Percentiles rank a stretch among this genome's conserved stretches.
Conservation (phyloP, 78 protist species). For the Dictyostelium intermedium region DNA sequence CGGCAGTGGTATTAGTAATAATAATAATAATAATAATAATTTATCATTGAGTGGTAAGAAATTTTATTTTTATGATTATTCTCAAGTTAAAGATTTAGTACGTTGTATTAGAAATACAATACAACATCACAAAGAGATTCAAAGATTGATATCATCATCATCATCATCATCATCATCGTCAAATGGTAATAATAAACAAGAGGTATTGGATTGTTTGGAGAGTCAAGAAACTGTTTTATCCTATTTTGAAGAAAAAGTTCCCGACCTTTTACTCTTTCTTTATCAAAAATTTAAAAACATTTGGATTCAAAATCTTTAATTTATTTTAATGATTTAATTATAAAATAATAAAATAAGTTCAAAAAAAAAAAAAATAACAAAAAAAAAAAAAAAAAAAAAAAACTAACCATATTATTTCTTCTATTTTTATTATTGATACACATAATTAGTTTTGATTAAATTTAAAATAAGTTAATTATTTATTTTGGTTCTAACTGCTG, state of each 20-base stretch:
- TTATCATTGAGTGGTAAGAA: not conserved
- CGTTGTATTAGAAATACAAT: conserved; percentile 33
- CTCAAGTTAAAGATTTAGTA: conserved; percentile 21
- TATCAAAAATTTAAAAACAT: conserved; percentile 27
- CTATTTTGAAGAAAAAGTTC: conserved; percentile 26
- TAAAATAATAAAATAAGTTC: not conserved
- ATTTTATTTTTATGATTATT: conserved; percentile 11
- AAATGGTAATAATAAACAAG: not conserved
- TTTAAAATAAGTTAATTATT: too few relatives aligned
- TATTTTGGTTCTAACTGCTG: too few relatives aligned
- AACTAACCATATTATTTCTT: not conserved
- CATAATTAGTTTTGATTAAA: too few relatives aligned
- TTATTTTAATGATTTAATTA: not conserved
- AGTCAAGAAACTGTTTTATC: conserved; percentile 1
- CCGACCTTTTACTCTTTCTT: conserved; percentile 5
- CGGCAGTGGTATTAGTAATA: too few relatives aligned
- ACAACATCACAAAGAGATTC: conserved; percentile 50
- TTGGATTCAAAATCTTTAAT: not conserved
- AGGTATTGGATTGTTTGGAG: not conserved
- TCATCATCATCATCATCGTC: not conserved
- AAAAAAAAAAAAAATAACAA: not conserved
- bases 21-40: too few relatives aligned
- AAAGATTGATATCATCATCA: not conserved
- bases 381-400: not conserved
- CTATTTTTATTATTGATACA: too few relatives aligned